Conservation (phyloP, 306 rosid genomes). For the Vigna mungo region DNA sequence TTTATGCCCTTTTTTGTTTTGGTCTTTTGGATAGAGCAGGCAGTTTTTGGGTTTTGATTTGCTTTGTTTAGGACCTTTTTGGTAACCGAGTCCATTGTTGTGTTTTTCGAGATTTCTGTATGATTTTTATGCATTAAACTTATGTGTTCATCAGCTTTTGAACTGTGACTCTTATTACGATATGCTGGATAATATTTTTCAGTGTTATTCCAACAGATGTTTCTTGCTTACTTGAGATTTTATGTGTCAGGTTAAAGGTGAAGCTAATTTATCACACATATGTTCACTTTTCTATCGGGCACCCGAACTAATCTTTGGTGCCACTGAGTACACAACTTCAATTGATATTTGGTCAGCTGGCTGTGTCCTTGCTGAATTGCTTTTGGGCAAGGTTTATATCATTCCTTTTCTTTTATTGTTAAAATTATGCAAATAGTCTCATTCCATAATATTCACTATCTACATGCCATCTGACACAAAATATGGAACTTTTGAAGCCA, state of each 20-base stretch:
- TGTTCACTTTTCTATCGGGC: conserved; percentile 87
- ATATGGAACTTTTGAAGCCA: conserved; percentile 59
- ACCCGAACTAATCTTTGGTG: conserved; percentile 71
- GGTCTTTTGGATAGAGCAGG: neutral
- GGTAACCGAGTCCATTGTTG: neutral
- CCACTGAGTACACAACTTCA: conserved; percentile 49
- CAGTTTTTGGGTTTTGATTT: neutral
- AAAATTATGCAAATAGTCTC: conserved; percentile 24
- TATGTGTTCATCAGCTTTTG: neutral
- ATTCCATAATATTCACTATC: neutral
- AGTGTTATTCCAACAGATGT: conserved; percentile 6
- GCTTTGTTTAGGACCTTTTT: neutral
- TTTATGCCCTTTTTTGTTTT: conserved; percentile 3
- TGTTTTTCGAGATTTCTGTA: neutral
- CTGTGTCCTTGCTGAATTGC: conserved; percentile 51
- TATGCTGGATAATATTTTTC: conserved; percentile 6
- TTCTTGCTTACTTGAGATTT: conserved; percentile 25
- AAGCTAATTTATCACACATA: conserved; percentile 78
- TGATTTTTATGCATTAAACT: neutral
- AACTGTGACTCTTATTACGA: neutral
- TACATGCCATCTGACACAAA: conserved; percentile 29
- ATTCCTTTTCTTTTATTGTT: conserved; percentile 12
- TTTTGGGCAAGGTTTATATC: conserved; percentile 48
- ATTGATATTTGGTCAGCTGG: conserved; percentile 54
- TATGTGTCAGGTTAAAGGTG: conserved; percentile 74